Base-by-base conservation (phyloP, 1,284 basidiomycete species). In the Tremellales sp. region DNA sequence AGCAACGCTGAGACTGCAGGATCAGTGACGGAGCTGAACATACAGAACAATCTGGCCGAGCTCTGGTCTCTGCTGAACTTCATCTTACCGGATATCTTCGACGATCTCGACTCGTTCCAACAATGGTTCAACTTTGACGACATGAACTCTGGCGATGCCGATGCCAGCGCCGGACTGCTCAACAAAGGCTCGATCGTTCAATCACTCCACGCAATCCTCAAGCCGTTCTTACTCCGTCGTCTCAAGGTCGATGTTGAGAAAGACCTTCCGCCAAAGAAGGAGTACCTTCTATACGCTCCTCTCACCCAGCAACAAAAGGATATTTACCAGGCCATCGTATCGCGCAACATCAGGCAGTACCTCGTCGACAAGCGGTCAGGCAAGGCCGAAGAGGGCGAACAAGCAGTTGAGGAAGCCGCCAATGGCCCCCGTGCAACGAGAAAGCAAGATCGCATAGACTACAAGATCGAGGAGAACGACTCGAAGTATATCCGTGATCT, bases 41-140 rank as follows among this genome's bases (percentile, higher is more conserved):
- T 25, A n/a, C 67, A 90, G 87, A 97, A 98, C 74, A 97, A 97
- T 65, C 79, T 98, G 2, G 80, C 84, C 10, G 93, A 98, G 70
- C 78, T 98, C 2, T 97, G 92, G 92, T 86, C 89, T 1, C 78
- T 97, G 6, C 82, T 98, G 39, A 96, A 97, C 68, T 98, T 97
- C 62, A 87, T 96, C 53, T 79, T 94, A 2, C 91, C 91, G 0
- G 85, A 89, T 61, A 85, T 97, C 51, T 98, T 98, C 70, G 82
- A 86, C 53, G 89, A 97, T 61, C 76, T 94, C 22, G 84, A 89
- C 51, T 82, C 86, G 0, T 97, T 96, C 76, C 89, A 94, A 73
- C 82, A 89, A 67, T 92, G 89, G 90, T 89, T 67, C 52, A 81
- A 75, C 53, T 70, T 76, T 42, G 66, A 62, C 45, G 63, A 71